phyloP scores from a whole-genome alignment of 1,139 yeast species.

The Scheffersomyces insectosa region DNA sequence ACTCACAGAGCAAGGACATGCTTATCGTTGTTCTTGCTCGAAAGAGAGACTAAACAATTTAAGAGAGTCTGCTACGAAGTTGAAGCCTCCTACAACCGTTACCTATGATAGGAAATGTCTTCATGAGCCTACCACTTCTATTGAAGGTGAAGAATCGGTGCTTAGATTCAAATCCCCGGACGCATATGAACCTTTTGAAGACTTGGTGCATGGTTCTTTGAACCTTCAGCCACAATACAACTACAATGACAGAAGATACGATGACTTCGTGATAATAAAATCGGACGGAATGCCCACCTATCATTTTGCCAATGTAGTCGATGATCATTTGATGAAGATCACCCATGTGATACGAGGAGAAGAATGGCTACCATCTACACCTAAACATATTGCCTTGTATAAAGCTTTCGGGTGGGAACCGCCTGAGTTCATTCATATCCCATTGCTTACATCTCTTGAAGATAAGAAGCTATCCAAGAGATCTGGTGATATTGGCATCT shows the following conservation, averaged over 20 bases:
- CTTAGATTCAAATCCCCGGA: slow-evolving; percentile 73
- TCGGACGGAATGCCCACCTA: slow-evolving; percentile 95
- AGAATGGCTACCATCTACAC: slow-evolving; percentile 96
- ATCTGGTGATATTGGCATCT: slow-evolving; percentile 75
- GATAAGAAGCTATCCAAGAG: slow-evolving; percentile 89
- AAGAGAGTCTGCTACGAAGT: slow-evolving; percentile 67
- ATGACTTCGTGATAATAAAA: slow-evolving; percentile 85
- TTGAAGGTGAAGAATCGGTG: slow-evolving; percentile 37
- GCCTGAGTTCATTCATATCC: slow-evolving; percentile 86
- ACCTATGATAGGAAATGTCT: slow-evolving; percentile 85
- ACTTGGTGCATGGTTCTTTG: slow-evolving; percentile 73
- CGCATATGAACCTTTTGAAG: slow-evolving; percentile 63
- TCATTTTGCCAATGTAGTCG: slow-evolving; percentile 94
- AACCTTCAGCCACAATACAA: slow-evolving; percentile 82
- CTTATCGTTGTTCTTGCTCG: slow-evolving; percentile 85
- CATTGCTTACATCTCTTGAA: slow-evolving; percentile 69
- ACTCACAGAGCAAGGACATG: slow-evolving; percentile 64
- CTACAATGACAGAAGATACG: slow-evolving; percentile 68
- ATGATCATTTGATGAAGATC: slow-evolving; percentile 88
- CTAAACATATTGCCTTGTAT: slow-evolving; percentile 88
- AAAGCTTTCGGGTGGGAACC: slow-evolving; percentile 83
- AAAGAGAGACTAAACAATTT: slow-evolving; percentile 71
- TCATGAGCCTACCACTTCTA: slow-evolving; percentile 16
- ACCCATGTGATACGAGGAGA: slow-evolving; percentile 97
- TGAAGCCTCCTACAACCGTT: slow-evolving; percentile 88